Conservation (phyloP, 1,284 basidiomycete species). For the Naganishia albida region DNA sequence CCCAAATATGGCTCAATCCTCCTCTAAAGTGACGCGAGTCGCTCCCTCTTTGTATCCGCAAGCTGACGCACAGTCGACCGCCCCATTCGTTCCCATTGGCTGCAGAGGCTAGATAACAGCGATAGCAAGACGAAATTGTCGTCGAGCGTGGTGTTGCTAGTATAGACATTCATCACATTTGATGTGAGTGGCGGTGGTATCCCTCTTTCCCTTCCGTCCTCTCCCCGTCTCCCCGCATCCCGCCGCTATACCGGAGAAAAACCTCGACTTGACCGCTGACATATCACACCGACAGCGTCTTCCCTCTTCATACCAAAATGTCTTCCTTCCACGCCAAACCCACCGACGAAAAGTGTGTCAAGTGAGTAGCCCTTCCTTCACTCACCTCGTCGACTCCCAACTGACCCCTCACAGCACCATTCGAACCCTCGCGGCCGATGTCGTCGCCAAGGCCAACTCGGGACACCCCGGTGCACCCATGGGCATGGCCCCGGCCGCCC, state of each 20-base stretch:
- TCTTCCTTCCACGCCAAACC: slow-evolving; percentile 55
- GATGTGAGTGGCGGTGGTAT: background rate
- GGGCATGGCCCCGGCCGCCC: slow-evolving; percentile 66
- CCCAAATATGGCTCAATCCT: too few species aligned
- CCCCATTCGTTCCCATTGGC: background rate
- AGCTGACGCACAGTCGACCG: background rate
- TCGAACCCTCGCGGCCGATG: slow-evolving; percentile 56
- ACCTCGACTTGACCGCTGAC: background rate
- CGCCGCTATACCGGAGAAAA: background rate
- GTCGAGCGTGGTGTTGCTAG: background rate
- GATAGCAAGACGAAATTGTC: background rate
- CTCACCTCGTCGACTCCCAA: background rate
- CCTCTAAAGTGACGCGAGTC: background rate
- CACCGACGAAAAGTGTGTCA: slow-evolving; percentile 59
- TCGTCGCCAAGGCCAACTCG: slow-evolving; percentile 71
- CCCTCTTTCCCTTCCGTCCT: background rate
- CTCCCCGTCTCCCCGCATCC: background rate
- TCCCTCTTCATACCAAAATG: slow-evolving; percentile 4
- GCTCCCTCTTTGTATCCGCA: background rate
- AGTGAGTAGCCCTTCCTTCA: slow-evolving; percentile 25
- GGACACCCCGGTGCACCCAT: slow-evolving; percentile 90
- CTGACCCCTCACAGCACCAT: slow-evolving; percentile 50
- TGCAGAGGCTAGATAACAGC: slow-evolving; percentile 9
- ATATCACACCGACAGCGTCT: slow-evolving; percentile 3
- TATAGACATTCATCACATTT: background rate